Conservation (phyloP, 129 eudicot species). For the Pseudognaphalium luteoalbum region DNA sequence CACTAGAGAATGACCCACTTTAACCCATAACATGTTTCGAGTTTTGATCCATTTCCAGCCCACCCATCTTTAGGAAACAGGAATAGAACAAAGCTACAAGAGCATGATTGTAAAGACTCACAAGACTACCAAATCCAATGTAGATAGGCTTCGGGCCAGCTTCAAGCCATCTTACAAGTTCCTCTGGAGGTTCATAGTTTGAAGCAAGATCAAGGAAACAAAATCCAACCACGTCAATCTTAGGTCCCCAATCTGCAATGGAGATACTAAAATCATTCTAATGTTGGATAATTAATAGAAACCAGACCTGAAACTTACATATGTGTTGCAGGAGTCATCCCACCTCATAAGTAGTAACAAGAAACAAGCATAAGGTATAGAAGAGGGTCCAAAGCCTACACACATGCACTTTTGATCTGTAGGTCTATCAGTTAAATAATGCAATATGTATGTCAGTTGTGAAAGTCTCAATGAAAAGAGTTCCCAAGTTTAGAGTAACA, state of each 20-base stretch:
- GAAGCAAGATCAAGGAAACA: slow-evolving; percentile 99
- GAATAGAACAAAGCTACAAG: slow-evolving; percentile 20
- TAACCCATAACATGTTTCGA: background rate
- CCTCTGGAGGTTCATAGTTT: slow-evolving; percentile 80
- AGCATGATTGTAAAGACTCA: slow-evolving; percentile 44
- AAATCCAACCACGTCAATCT: slow-evolving; percentile 95
- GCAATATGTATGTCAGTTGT: slow-evolving; percentile 16
- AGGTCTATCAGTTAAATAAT: slow-evolving; percentile 15
- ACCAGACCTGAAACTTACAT: slow-evolving; percentile 9
- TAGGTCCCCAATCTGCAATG: slow-evolving; percentile 94
- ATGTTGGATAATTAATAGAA: background rate
- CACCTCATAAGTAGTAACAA: slow-evolving; percentile 19
- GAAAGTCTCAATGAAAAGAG: slow-evolving; percentile 6
- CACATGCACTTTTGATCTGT: slow-evolving; percentile 8
- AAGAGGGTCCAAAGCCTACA: slow-evolving; percentile 25
- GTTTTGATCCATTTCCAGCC: background rate
- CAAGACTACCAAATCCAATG: slow-evolving; percentile 97
- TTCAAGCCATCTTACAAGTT: slow-evolving; percentile 82
- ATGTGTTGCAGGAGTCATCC: slow-evolving; percentile 20
- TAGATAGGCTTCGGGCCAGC: slow-evolving; percentile 96
- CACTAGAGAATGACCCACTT: background rate
- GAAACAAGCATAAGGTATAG: slow-evolving; percentile 25
- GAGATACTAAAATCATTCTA: slow-evolving; percentile 18
- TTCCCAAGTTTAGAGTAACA: background rate
- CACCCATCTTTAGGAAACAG: background rate